Evolutionary conservation across 495 filamentous ascomycete species (phyloP).

Genomic region (Aspergillus homomorphus): DNA sequence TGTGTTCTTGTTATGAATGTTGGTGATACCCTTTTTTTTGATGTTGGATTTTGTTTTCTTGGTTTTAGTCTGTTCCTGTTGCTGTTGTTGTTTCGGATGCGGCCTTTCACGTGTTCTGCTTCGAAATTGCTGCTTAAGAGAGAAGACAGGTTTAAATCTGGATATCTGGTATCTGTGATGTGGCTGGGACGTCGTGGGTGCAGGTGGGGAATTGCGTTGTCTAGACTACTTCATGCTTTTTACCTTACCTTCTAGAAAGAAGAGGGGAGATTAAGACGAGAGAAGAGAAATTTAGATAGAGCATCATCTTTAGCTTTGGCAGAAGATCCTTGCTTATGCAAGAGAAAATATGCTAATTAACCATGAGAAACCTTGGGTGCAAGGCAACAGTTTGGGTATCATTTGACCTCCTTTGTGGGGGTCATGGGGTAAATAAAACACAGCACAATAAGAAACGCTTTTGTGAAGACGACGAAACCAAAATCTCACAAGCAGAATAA

Average conservation of each 20-base stretch:
- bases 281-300: background rate
- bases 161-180: background rate
- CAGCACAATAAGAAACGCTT: background rate
- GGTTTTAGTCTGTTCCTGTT: too few relatives aligned
- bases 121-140: too few relatives aligned
- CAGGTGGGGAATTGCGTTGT: background rate
- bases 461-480: background rate
- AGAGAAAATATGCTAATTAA: background rate
- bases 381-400: slow-evolving; percentile 8
- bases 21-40: too few relatives aligned
- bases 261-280: background rate
- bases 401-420: slow-evolving; percentile 1
- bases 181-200: background rate
- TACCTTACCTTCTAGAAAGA: too few relatives aligned
- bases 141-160: background rate
- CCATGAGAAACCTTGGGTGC: background rate
- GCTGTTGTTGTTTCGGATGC: too few relatives aligned
- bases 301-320: background rate
- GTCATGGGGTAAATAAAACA: background rate
- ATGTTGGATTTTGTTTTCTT: too few relatives aligned
- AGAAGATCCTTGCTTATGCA: background rate
- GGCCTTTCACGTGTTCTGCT: too few relatives aligned
- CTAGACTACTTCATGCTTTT: too few relatives aligned
- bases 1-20: background rate
- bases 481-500: slow-evolving; percentile 52